These are phyloP conservation scores for Solanum peruvianum DNA, from an alignment of 257 asterid genomes.

Conservation along the genomic window DNA sequence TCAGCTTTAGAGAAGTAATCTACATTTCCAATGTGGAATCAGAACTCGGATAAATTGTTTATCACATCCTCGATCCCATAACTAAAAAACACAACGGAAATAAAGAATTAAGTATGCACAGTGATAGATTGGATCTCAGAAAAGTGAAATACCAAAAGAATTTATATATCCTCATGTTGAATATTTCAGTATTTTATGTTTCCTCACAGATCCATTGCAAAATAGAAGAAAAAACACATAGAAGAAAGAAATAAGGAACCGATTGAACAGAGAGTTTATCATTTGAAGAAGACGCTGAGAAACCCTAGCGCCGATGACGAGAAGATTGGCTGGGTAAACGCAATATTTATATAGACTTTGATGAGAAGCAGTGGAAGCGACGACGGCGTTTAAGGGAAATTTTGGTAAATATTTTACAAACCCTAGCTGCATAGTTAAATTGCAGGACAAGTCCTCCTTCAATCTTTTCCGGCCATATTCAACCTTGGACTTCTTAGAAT, in stretches of 20 bases:
- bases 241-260: background rate
- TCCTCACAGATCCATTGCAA: background rate
- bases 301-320: background rate
- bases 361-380: background rate
- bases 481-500: background rate
- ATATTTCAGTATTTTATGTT: background rate
- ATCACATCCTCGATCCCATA: background rate
- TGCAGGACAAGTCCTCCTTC: background rate
- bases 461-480: background rate
- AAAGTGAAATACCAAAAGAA: conserved; percentile 1
- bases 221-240: background rate
- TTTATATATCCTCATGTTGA: background rate
- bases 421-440: background rate
- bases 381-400: background rate
- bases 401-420: background rate
- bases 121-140: background rate
- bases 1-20: background rate
- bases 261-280: background rate
- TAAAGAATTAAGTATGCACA: background rate
- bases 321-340: background rate
- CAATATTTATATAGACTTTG: background rate
- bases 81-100: background rate
- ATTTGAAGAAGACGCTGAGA: background rate
- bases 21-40: background rate
- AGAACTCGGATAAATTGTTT: background rate